Conservation (phyloP, 345 rosid genomes). For the Odontarrhena argentea region DNA sequence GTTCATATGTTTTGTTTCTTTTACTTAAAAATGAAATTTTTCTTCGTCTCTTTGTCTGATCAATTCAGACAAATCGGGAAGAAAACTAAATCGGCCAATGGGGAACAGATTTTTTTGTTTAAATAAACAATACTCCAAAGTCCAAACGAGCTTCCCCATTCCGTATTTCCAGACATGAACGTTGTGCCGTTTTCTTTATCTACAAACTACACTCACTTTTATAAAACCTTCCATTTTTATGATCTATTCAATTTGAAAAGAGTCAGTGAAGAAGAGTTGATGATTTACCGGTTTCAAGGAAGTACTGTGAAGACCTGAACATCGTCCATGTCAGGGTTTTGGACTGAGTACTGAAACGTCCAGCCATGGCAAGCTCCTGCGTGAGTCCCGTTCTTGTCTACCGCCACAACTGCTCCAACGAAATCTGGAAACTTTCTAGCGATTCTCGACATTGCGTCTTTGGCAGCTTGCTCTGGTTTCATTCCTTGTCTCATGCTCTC, state of each 20-base stretch:
- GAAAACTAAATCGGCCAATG: conserved; percentile 22
- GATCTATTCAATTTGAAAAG: not conserved
- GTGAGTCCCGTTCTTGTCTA: conserved; percentile 69
- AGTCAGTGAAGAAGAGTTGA: not conserved
- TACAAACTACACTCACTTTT: conserved; percentile 21
- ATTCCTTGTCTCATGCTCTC: conserved; percentile 93
- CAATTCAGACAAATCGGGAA: conserved; percentile 32
- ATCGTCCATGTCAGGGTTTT: conserved; percentile 58
- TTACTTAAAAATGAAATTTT: not conserved
- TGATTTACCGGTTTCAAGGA: conserved; percentile 28
- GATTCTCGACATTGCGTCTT: conserved; percentile 81
- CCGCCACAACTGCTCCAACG: conserved; percentile 87
- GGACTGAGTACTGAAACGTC: conserved; percentile 88
- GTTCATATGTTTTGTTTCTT: conserved; percentile 25
- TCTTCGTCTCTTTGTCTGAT: conserved; percentile 18
- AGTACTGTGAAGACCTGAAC: conserved; percentile 75
- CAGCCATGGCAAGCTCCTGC: conserved; percentile 94
- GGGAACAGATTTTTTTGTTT: conserved; percentile 27
- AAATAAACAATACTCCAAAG: conserved; percentile 18
- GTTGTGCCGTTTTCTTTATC: conserved; percentile 22
- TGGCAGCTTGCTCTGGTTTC: conserved; percentile 77
- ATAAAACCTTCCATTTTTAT: not conserved
- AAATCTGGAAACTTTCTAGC: conserved; percentile 71
- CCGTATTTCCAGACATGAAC: conserved; percentile 26
- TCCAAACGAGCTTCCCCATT: conserved; percentile 25